Base-by-base conservation (phyloP, 805 yeast genomes). In the Candida xiaguanensis region DNA sequence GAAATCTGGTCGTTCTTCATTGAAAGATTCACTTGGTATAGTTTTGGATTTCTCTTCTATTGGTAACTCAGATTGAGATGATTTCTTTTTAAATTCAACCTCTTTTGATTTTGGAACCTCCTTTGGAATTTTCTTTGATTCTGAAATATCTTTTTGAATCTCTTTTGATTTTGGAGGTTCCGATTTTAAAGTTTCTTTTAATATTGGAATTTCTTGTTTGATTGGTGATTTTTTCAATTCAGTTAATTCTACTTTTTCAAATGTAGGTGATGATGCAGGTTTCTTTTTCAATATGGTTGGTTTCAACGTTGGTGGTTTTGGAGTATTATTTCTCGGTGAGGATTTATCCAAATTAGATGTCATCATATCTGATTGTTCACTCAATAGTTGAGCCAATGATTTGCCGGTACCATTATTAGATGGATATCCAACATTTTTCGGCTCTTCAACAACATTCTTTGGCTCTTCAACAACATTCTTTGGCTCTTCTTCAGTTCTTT, bases 281-380 rank as follows among this genome's bases (percentile, higher is more conserved):
- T 62, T 65, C 52, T 68, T 68, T 51, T 65, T 67, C 49, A 67
- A 58, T 25, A 68, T 58, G 1, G 63, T 58, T 1, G 72, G 72
- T 37, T 66, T 67, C 12, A 14, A 18, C 12, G 47, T 42, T 4
- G 36, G 42, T 2, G 51, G 56, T 31, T 62, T 61, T 3, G 65
- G 61, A 2, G 61, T 48, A 6, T n/a, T 19, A 11, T 24, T 20
- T 33, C 28, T 41, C 6, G 52, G 50, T 7, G 55, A 34, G 13
- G 41, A 48, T 33, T 49, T 52, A n/a, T 47, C 45, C 30, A 49
- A 41, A n/a, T 16, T 20, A 28, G 19, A 28, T 1, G 42, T 15
- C 13, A 31, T 20, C 18, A 24, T 22, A 8, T 47, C 44, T 1
- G 46, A 51, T 31, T 45, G 50, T 31, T 30, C 48, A 35, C 70